Conservation (phyloP, 2,329 filamentous ascomycete species). For the Neonectria sp. region DNA sequence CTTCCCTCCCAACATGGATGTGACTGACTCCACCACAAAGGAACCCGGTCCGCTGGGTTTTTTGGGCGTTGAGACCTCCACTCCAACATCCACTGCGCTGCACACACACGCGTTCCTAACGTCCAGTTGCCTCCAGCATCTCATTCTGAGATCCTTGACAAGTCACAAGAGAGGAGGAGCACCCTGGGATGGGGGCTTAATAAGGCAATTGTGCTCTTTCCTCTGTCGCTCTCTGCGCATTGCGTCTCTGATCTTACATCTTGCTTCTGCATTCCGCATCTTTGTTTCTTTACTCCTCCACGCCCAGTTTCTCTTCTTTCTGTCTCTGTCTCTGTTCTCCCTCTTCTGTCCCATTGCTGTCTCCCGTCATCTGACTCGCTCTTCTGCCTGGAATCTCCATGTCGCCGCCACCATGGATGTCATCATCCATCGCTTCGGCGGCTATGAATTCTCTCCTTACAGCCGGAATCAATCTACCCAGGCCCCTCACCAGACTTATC, state of each 20-base stretch:
- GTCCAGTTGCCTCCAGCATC: background rate
- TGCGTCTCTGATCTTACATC: background rate
- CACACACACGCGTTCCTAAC: constrained; percentile 4
- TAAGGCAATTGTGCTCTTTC: constrained; percentile 22
- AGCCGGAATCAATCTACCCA: constrained; percentile 36
- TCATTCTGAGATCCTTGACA: constrained; percentile 1
- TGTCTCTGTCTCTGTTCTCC: background rate
- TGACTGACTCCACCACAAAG: constrained; percentile 2
- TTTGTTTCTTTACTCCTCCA: constrained; percentile 1
- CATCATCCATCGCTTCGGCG: constrained; percentile 50
- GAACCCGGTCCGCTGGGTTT: background rate
- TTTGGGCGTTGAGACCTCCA: background rate
- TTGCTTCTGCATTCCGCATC: constrained; percentile 4
- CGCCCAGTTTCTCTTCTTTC: background rate
- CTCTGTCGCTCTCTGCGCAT: background rate
- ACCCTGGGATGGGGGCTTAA: constrained; percentile 17
- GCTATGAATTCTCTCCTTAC: constrained; percentile 50
- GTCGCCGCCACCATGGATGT: constrained; percentile 51
- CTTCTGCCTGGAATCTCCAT: constrained; percentile 26
- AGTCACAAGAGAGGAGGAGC: constrained; percentile 13
- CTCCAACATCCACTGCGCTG: constrained; percentile 3
- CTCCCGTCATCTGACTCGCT: background rate
- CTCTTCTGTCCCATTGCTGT: background rate
- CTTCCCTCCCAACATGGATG: background rate
- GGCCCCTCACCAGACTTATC: constrained; percentile 21